Evolutionary conservation across 1,284 basidiomycete species (phyloP).

Genomic region (Sphaerobolus stellatus): DNA sequence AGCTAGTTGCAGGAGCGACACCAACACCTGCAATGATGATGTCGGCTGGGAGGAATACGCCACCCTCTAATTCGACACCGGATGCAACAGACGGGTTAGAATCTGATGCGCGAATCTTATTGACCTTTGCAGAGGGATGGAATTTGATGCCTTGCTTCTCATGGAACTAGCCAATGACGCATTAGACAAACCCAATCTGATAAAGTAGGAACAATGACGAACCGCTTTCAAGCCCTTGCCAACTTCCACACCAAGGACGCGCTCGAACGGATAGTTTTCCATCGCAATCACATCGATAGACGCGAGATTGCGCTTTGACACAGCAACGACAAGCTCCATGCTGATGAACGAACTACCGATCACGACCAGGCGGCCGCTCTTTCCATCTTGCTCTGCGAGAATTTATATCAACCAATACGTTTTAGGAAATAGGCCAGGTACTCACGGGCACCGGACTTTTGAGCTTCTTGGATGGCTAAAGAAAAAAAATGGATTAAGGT

Average conservation of each 20-base stretch:
- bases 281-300: constrained; percentile 83
- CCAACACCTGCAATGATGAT: constrained; percentile 89
- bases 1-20: constrained; percentile 82
- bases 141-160: constrained; percentile 83
- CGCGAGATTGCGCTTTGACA: constrained; percentile 72
- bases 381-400: no score
- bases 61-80: constrained; percentile 70
- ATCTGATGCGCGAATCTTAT: constrained; percentile 66
- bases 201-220: constrained; percentile 14
- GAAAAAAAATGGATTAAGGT: constrained; percentile 10
- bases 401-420: no score
- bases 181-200: constrained; percentile 1
- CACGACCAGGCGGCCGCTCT: constrained; percentile 77
- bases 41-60: constrained; percentile 68
- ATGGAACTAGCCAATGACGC: constrained; percentile 52
- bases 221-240: constrained; percentile 81
- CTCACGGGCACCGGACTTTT: no score
- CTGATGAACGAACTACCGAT: constrained; percentile 93
- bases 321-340: constrained; percentile 84
- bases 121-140: constrained; percentile 75
- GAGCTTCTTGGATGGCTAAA: constrained; percentile 63
- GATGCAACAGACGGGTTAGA: constrained; percentile 47
- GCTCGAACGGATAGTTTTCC: constrained; percentile 82
- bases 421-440: no score
- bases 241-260: constrained; percentile 78